These are phyloP conservation scores for Leucocoprinus leucothites DNA, from an alignment of 768 basidiomycete genomes.

Conservation along the genomic window DNA sequence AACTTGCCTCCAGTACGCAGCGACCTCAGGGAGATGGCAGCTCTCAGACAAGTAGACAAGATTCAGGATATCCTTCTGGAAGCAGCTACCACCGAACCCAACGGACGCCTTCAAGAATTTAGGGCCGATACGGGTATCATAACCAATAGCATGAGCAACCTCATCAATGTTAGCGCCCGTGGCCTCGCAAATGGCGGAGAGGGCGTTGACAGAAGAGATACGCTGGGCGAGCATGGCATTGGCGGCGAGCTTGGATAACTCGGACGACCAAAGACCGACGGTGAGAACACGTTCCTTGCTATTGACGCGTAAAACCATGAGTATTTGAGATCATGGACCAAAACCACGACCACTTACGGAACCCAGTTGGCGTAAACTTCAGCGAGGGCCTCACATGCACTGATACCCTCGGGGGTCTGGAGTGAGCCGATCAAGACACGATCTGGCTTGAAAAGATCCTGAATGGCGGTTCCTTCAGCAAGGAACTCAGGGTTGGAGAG, in stretches of 20 bases:
- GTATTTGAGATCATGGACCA: not conserved
- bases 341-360: slow-evolving; percentile 54
- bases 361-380: slow-evolving; percentile 97
- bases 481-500: slow-evolving; percentile 99
- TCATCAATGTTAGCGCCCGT: slow-evolving; percentile 99
- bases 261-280: slow-evolving; percentile 98
- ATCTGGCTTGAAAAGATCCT: slow-evolving; percentile 85
- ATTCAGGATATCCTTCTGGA: slow-evolving; percentile 99
- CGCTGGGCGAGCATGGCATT: slow-evolving; percentile 99
- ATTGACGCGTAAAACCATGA: not conserved
- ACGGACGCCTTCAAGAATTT: slow-evolving; percentile 95
- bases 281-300: slow-evolving; percentile 80
- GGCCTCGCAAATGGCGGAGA: slow-evolving; percentile 97
- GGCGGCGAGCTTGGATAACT: slow-evolving; percentile 96
- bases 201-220: slow-evolving; percentile 96
- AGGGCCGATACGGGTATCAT: slow-evolving; percentile 88
- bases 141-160: slow-evolving; percentile 91
- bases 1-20: slow-evolving; percentile 96
- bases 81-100: slow-evolving; percentile 97
- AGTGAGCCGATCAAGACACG: slow-evolving; percentile 97
- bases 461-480: slow-evolving; percentile 96
- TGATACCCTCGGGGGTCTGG: slow-evolving; percentile 80
- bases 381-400: slow-evolving; percentile 72
- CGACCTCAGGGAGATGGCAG: slow-evolving; percentile 93
- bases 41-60: slow-evolving; percentile 96